These are phyloP conservation scores for Xylaria sp. DNA, from an alignment of 2,329 filamentous ascomycete species.

Conservation along the genomic window DNA sequence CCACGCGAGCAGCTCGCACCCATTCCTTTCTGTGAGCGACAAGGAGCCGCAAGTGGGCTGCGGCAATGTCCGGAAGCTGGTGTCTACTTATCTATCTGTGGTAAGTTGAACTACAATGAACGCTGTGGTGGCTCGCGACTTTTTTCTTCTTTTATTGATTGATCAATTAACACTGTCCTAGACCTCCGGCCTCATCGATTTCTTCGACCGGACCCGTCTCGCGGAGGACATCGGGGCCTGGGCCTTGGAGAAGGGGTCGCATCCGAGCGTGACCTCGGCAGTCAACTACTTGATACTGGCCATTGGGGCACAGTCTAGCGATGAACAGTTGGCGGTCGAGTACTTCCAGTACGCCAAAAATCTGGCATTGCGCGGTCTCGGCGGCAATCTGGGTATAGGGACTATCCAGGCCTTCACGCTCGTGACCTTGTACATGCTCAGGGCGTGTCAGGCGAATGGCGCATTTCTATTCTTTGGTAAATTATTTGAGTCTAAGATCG, in stretches of 20 bases:
- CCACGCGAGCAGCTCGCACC: slow-evolving; percentile 44
- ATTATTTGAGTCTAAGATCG: not conserved
- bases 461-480: slow-evolving; percentile 55
- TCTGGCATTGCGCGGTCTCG: slow-evolving; percentile 48
- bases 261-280: slow-evolving; percentile 44
- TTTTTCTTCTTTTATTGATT: not conserved
- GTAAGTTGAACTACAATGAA: slow-evolving; percentile 27
- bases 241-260: slow-evolving; percentile 39
- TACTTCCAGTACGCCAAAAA: slow-evolving; percentile 56
- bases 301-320: slow-evolving; percentile 48
- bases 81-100: slow-evolving; percentile 30
- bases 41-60: slow-evolving; percentile 29
- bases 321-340: slow-evolving; percentile 45
- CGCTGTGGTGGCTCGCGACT: too few relatives aligned
- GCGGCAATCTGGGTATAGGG: slow-evolving; percentile 50
- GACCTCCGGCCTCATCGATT: slow-evolving; percentile 51
- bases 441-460: slow-evolving; percentile 58
- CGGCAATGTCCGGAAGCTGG: slow-evolving; percentile 16
- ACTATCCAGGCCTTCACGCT: slow-evolving; percentile 55
- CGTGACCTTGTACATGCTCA: slow-evolving; percentile 57
- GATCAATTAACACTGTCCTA: slow-evolving; percentile 11
- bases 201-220: slow-evolving; percentile 49
- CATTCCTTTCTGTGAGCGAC: slow-evolving; percentile 10
- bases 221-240: slow-evolving; percentile 46
- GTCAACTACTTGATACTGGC: slow-evolving; percentile 55